Evolutionary conservation across 1,284 basidiomycete genomes (phyloP).

Genomic region (Pseudozyma flocculosa): DNA sequence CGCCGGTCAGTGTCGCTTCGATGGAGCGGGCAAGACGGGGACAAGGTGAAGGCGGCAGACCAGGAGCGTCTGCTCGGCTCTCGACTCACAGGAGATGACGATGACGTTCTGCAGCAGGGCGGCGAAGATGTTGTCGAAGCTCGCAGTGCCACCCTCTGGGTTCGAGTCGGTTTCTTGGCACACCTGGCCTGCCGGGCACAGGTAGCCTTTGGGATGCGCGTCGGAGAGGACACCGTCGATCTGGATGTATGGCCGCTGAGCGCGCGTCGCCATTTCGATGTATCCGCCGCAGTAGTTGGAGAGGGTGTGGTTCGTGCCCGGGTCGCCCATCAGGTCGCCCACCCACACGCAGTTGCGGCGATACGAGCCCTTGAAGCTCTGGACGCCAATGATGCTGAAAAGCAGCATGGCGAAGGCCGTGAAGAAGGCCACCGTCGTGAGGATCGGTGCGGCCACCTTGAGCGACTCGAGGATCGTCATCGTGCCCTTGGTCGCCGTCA

Average conservation of each 20-base stretch:
- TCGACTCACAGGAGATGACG: slow-evolving; percentile 74
- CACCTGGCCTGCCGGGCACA: slow-evolving; percentile 55
- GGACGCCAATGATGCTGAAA: slow-evolving; percentile 66
- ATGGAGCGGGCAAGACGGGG: too few relatives aligned
- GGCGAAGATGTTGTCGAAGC: slow-evolving; percentile 87
- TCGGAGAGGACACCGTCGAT: slow-evolving; percentile 19
- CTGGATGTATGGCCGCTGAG: slow-evolving; percentile 13
- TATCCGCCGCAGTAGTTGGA: slow-evolving; percentile 53
- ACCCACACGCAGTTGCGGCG: slow-evolving; percentile 54
- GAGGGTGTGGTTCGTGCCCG: slow-evolving; percentile 43
- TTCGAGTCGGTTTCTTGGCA: slow-evolving; percentile 62
- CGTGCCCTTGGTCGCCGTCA: slow-evolving; percentile 91
- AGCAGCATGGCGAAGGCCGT: slow-evolving; percentile 84
- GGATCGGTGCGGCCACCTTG: slow-evolving; percentile 82
- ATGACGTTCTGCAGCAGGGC: slow-evolving; percentile 82
- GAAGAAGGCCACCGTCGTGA: slow-evolving; percentile 86
- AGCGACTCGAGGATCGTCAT: slow-evolving; percentile 88
- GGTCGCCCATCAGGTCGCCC: slow-evolving; percentile 38
- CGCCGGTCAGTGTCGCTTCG: too few relatives aligned
- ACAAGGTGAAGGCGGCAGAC: too few relatives aligned
- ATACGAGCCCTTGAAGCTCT: slow-evolving; percentile 55
- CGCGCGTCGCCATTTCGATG: slow-evolving; percentile 2
- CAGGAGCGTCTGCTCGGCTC: too few relatives aligned
- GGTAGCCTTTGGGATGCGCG: slow-evolving; percentile 48
- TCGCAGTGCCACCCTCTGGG: slow-evolving; percentile 70